Conservation (phyloP, 352 stramenopile species). For the Pelagophyceae sp. region DNA sequence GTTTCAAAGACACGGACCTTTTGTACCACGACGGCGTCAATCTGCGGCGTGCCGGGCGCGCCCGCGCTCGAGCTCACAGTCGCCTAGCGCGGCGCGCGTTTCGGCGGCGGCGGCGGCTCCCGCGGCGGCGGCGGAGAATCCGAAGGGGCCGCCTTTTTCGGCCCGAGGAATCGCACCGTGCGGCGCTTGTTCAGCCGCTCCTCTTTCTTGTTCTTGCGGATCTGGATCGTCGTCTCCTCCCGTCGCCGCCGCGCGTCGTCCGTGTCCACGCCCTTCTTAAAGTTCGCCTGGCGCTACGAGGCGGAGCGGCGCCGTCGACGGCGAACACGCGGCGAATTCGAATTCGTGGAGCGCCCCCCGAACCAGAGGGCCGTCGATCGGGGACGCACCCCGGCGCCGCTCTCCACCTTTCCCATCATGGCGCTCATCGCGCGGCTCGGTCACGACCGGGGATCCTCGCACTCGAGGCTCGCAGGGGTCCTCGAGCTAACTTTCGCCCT, state of each 20-base stretch:
- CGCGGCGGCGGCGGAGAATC: too few relatives aligned
- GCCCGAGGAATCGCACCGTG: neutral
- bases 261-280: conserved; percentile 69
- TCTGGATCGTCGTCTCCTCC: conserved; percentile 74
- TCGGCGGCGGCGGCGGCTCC: too few relatives aligned
- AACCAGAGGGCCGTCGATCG: neutral
- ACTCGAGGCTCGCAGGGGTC: too few relatives aligned
- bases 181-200: conserved; percentile 65
- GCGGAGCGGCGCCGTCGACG: neutral
- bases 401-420: neutral
- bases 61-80: neutral
- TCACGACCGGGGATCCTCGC: neutral
- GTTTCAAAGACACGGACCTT: too few relatives aligned
- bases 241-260: conserved; percentile 60
- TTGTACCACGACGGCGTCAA: conserved; percentile 6
- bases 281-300: conserved; percentile 55
- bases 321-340: neutral
- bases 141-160: too few relatives aligned
- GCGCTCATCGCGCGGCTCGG: neutral
- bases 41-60: neutral
- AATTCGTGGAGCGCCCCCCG: neutral
- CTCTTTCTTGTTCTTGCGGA: conserved; percentile 77
- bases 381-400: neutral
- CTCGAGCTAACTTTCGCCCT: too few relatives aligned
- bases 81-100: too few relatives aligned